Percentiles rank a stretch among this genome's conserved stretches.
Conservation (phyloP, 306 rosid genomes). For the Malus orientalis region DNA sequence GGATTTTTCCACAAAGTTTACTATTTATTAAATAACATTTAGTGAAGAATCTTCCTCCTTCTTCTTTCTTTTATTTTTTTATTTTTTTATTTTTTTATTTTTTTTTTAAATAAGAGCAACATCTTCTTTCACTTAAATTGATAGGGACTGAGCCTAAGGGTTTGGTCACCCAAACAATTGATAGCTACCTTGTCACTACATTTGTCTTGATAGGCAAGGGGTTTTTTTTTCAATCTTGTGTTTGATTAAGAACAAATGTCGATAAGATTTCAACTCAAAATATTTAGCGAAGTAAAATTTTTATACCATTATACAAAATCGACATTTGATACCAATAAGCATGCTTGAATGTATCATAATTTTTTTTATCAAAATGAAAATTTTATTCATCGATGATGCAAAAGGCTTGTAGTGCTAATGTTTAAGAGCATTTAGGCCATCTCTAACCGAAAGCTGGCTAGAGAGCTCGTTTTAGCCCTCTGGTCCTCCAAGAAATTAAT, state of each 20-base stretch:
- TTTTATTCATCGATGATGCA: background rate
- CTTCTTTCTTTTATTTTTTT: too few species aligned
- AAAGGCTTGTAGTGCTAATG: too few species aligned
- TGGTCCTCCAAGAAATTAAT: too few species aligned
- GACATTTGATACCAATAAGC: background rate
- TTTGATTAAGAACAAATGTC: background rate
- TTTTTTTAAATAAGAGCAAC: background rate
- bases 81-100: too few species aligned
- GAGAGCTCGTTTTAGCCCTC: too few species aligned
- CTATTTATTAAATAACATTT: background rate
- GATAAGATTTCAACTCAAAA: too few species aligned
- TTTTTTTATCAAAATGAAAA: too few species aligned
- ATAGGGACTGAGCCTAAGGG: constrained; percentile 2
- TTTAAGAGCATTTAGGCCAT: too few species aligned
- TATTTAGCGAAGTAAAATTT: too few species aligned
- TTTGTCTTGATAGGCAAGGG: background rate
- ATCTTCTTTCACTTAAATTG: background rate
- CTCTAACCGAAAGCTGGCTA: too few species aligned
- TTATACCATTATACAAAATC: background rate
- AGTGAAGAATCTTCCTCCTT: background rate
- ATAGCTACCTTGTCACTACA: background rate
- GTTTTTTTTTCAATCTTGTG: background rate
- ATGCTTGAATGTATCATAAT: background rate
- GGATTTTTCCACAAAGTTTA: constrained; percentile 6
- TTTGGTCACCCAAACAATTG: constrained; percentile 5